Conservation (phyloP, 306 rosid species). For the Cicer yamashitae region DNA sequence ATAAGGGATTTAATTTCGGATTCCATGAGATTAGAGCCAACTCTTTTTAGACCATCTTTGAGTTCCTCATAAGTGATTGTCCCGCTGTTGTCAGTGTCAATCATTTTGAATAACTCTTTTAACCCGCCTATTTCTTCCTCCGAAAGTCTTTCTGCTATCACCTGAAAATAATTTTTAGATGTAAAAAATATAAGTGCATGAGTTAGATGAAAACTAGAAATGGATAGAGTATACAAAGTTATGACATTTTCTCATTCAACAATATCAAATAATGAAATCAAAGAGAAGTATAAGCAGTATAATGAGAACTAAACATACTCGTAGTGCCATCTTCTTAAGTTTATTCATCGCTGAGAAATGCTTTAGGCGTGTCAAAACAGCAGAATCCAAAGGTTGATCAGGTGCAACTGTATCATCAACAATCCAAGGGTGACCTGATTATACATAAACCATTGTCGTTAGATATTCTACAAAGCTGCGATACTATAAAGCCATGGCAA, state of each 20-base stretch:
- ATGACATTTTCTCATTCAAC: background rate
- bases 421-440: constrained; percentile 89
- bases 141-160: constrained; percentile 87
- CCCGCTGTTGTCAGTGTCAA: constrained; percentile 83
- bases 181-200: background rate
- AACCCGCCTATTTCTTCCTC: constrained; percentile 96
- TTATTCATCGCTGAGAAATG: constrained; percentile 92
- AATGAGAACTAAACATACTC: constrained; percentile 51
- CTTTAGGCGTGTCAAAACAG: constrained; percentile 88
- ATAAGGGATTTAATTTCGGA: constrained; percentile 84
- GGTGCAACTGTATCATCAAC: constrained; percentile 87
- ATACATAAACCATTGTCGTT: constrained; percentile 42
- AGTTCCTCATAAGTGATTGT: constrained; percentile 90
- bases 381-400: constrained; percentile 85
- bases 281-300: constrained; percentile 16
- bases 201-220: constrained; percentile 31
- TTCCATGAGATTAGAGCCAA: constrained; percentile 87
- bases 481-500: constrained; percentile 22
- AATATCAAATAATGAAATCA: constrained; percentile 31
- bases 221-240: constrained; percentile 9
- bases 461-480: constrained; percentile 30
- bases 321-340: constrained; percentile 88
- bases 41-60: constrained; percentile 74
- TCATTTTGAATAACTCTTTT: constrained; percentile 87
- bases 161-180: constrained; percentile 53